These are phyloP conservation scores for Rosa persica DNA, from an alignment of 306 rosid genomes.

Conservation along the genomic window DNA sequence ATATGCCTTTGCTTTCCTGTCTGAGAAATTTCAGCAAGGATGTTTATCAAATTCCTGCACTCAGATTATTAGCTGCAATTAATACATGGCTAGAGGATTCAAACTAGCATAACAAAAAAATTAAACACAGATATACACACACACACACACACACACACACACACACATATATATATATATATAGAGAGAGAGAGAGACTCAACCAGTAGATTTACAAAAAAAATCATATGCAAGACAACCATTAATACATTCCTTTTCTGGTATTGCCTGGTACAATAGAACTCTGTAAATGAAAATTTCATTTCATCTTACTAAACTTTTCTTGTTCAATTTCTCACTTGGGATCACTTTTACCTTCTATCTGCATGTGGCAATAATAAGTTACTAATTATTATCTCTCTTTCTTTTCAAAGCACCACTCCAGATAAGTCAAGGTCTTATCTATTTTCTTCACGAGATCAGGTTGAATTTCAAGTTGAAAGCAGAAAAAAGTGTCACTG, in stretches of 20 bases:
- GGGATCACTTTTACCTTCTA: background rate
- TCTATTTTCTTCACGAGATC: background rate
- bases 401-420: background rate
- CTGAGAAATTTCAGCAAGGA: constrained; percentile 98
- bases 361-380: background rate
- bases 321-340: background rate
- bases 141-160: too few species aligned
- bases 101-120: background rate
- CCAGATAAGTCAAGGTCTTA: background rate
- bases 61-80: constrained; percentile 22
- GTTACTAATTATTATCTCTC: background rate
- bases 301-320: background rate
- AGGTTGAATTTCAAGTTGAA: background rate
- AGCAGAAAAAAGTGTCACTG: background rate
- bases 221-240: background rate
- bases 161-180: too few species aligned
- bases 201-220: background rate
- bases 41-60: constrained; percentile 96
- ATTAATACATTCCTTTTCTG: background rate
- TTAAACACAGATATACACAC: background rate
- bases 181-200: background rate
- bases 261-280: background rate
- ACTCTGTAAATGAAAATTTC: background rate
- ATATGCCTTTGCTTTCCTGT: constrained; percentile 96
- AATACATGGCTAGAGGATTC: constrained; percentile 6